Percentiles rank a stretch among this genome's conserved stretches.
phyloP scores from a whole-genome alignment of 768 basidiomycete genomes.

The Pisolithus microcarpus region DNA sequence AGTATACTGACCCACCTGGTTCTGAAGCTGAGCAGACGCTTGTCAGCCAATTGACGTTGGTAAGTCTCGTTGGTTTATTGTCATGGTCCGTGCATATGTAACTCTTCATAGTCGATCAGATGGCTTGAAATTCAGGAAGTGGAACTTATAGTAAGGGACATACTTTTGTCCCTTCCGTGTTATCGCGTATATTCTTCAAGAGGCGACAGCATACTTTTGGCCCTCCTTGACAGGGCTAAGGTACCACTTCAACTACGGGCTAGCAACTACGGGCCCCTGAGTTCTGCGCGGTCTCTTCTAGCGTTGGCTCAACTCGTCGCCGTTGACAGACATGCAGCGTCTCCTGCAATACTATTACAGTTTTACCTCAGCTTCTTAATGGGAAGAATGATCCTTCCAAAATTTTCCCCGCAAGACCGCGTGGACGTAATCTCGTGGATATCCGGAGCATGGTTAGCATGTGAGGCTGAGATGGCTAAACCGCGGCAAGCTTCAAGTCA shows the following conservation, averaged over 20 bases:
- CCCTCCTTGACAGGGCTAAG: conserved; percentile 32
- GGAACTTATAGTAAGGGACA: conserved; percentile 43
- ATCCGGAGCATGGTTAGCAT: conserved; percentile 36
- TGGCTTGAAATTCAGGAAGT: conserved; percentile 36
- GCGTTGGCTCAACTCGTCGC: conserved; percentile 39
- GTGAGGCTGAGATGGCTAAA: conserved; percentile 24
- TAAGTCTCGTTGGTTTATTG: conserved; percentile 23
- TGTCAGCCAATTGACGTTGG: conserved; percentile 42
- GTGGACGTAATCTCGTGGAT: conserved; percentile 40
- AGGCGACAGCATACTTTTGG: conserved; percentile 34
- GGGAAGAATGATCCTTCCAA: conserved; percentile 42
- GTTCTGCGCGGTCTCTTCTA: conserved; percentile 36
- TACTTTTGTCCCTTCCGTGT: conserved; percentile 45
- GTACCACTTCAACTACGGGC: conserved; percentile 26
- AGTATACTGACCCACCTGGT: conserved; percentile 35
- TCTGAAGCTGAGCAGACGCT: conserved; percentile 43
- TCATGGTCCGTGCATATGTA: background rate
- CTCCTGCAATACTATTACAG: conserved; percentile 41
- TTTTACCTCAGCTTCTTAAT: conserved; percentile 43
- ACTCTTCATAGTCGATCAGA: conserved; percentile 39
- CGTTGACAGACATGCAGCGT: conserved; percentile 34
- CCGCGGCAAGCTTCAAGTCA: conserved; percentile 20
- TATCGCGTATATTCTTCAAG: conserved; percentile 32
- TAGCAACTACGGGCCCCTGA: conserved; percentile 27
- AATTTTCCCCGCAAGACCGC: conserved; percentile 38